These are phyloP conservation scores for Sicyos baderoa DNA, from an alignment of 306 rosid genomes.

Conservation along the genomic window DNA sequence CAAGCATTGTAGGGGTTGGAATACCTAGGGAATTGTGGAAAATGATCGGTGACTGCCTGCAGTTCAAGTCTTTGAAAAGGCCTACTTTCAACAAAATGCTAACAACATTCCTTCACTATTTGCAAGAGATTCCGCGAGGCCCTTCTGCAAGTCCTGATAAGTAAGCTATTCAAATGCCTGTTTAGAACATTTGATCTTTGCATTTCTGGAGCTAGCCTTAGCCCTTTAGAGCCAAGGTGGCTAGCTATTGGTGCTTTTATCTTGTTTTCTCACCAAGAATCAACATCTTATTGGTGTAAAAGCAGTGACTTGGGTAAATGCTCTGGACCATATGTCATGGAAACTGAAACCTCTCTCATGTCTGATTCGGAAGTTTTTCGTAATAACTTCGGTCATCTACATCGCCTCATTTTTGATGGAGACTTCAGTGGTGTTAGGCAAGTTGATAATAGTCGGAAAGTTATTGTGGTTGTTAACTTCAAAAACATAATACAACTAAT, in stretches of 20 bases:
- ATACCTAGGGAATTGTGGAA: constrained; percentile 97
- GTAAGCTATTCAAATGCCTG: constrained; percentile 41
- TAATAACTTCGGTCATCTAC: constrained; percentile 53
- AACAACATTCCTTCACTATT: constrained; percentile 81
- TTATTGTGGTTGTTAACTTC: not conserved
- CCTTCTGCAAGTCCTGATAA: constrained; percentile 92
- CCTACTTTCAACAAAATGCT: constrained; percentile 85
- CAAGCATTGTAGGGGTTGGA: constrained; percentile 96
- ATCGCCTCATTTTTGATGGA: constrained; percentile 80
- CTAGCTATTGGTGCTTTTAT: not conserved
- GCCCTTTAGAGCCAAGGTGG: constrained; percentile 11
- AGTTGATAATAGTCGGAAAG: constrained; percentile 21
- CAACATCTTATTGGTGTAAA: constrained; percentile 27
- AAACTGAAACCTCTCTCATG: constrained; percentile 36
- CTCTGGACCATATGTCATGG: constrained; percentile 52
- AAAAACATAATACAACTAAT: not conserved
- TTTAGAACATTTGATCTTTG: constrained; percentile 3
- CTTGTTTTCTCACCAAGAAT: constrained; percentile 11
- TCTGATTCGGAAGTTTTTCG: constrained; percentile 53
- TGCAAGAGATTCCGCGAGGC: constrained; percentile 90
- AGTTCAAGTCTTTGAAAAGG: constrained; percentile 79
- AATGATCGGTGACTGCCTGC: constrained; percentile 98
- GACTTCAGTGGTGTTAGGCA: constrained; percentile 76
- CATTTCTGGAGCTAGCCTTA: constrained; percentile 7
- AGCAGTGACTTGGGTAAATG: constrained; percentile 56